Evolutionary conservation across 2,329 filamentous ascomycete species (phyloP).

Genomic region (Plectosphaerella sp.): DNA sequence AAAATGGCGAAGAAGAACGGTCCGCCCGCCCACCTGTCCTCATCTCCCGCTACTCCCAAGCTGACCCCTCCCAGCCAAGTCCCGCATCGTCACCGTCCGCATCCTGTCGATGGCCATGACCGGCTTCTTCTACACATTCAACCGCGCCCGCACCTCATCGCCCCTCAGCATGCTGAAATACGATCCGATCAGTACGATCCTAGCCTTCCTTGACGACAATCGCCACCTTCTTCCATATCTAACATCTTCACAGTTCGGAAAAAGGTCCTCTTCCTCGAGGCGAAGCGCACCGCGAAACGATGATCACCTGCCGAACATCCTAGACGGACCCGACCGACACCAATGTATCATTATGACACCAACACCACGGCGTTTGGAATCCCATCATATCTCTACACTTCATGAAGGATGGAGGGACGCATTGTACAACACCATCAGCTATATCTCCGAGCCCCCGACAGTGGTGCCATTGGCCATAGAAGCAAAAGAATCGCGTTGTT

Average conservation of each 20-base stretch:
- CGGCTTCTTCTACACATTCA: constrained; percentile 91
- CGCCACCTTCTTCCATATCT: not conserved
- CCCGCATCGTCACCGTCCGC: constrained; percentile 87
- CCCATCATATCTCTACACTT: not conserved
- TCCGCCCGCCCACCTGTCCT: not conserved
- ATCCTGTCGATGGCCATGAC: constrained; percentile 98
- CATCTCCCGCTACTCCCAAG: not conserved
- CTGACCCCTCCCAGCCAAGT: constrained; percentile 61
- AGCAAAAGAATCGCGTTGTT: not conserved
- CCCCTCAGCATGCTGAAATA: constrained; percentile 99
- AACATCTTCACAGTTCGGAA: constrained; percentile 64
- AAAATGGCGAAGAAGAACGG: constrained; percentile 13
- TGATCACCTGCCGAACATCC: not conserved
- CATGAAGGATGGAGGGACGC: not conserved
- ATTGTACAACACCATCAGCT: not conserved
- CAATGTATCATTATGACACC: constrained; percentile 12
- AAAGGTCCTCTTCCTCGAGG: constrained; percentile 92
- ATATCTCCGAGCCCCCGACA: not conserved
- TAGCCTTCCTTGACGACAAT: not conserved
- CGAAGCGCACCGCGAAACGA: constrained; percentile 71
- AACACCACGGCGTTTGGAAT: constrained; percentile 10
- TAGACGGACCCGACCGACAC: not conserved
- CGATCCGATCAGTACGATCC: constrained; percentile 79
- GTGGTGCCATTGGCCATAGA: not conserved
- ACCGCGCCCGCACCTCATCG: constrained; percentile 72